Base-by-base conservation (phyloP, 2,329 filamentous ascomycete species). In the Elsinoe fawcettii region DNA sequence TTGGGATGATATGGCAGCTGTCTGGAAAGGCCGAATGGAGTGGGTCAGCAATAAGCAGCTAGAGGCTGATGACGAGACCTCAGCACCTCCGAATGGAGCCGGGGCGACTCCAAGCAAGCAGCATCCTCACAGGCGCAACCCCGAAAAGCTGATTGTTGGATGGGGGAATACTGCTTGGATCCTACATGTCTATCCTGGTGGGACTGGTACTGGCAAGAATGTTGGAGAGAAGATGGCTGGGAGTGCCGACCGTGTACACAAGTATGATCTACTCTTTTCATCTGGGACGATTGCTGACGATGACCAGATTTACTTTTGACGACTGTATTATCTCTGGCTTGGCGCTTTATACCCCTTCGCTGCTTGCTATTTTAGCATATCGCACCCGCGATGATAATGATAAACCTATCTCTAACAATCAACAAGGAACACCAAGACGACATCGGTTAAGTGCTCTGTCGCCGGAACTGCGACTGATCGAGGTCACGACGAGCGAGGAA, bases 81-180 rank as follows among this genome's bases (percentile, higher is more conserved):
- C 68, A 44, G 66, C 69, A 32, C 67, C 65, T 44, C 58, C 70
- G 57, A 71, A 74, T 53, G 59, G 61, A 20, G 63, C 62, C 44
- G 57, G 62, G 66, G 30, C 63, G 59, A 18, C 61, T 11, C 56
- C 58, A 1, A 59, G 47, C 6, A 57, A 57, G 36, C 60, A 53
- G 8, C 59, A 63, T 27, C 58, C 62, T 32, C 63, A 62, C 39
- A 70, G 69, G 58, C 66, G 68, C 53, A 70, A 69, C 57, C 61
- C 72, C 1, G 92, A 97, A 70, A 88, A 92, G 65, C 76, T 97
- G 18, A 75, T 99, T 6, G 87, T 99, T 22, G 93, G 93, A 8
- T 99, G 95, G 93, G 93, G 93, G 60, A 87, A 91, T 58, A 95
- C 88, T 1, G 89, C 96, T 56, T 99, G 93, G 93, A 86, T 99